phyloP scores from a whole-genome alignment of 108 stramenopile species.

The Epithemia pelagica region DNA sequence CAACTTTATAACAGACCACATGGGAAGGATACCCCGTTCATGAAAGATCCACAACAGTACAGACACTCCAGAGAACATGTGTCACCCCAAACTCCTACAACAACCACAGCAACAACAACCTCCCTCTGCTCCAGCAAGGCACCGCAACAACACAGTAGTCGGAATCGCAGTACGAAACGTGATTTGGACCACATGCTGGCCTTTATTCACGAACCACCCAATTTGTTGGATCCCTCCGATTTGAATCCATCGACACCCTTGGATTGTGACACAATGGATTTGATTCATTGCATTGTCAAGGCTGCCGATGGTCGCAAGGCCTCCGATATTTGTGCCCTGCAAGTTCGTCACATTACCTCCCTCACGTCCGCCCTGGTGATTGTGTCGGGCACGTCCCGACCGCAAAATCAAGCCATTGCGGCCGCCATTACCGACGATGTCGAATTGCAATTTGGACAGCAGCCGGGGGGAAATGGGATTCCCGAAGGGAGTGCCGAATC shows the following conservation, averaged over 20 bases:
- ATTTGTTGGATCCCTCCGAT: neutral
- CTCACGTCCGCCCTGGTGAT: constrained; percentile 77
- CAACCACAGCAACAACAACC: too few relatives aligned
- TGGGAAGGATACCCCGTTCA: too few relatives aligned
- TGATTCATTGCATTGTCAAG: constrained; percentile 26
- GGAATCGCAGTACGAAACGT: neutral
- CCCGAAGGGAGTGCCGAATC: constrained; percentile 84
- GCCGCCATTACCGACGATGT: constrained; percentile 73
- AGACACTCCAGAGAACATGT: too few relatives aligned
- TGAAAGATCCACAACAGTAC: too few relatives aligned
- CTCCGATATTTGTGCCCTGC: constrained; percentile 74
- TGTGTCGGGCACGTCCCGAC: constrained; percentile 72
- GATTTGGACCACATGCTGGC: neutral
- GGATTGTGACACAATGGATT: neutral
- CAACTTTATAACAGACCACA: too few relatives aligned
- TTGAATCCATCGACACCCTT: neutral
- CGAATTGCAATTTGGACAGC: constrained; percentile 35
- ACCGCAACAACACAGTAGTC: neutral
- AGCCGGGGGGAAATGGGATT: constrained; percentile 57
- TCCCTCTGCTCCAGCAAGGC: too few relatives aligned
- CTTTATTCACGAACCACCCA: neutral
- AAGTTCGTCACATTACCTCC: constrained; percentile 61
- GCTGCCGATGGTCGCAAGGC: constrained; percentile 89
- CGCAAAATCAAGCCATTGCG: constrained; percentile 93
- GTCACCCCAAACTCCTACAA: too few relatives aligned